Conservation (phyloP, 2,329 filamentous ascomycete species). For the Macrophomina phaseolina region DNA sequence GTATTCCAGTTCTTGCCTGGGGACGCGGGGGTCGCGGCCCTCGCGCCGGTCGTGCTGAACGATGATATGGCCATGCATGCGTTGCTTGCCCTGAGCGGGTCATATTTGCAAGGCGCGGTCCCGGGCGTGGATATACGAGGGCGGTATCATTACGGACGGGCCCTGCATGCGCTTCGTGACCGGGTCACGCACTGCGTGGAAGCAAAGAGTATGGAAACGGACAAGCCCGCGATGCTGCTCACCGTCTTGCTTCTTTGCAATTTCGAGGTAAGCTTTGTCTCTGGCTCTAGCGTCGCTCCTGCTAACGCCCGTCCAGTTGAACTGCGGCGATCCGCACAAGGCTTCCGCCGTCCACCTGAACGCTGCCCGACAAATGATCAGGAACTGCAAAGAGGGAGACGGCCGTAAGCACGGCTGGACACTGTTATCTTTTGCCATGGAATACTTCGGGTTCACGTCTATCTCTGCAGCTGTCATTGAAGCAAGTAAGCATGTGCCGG, state of each 20-base stretch:
- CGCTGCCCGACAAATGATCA: not conserved
- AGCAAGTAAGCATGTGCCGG: not conserved
- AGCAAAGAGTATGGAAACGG: not conserved
- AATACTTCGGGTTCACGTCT: not conserved
- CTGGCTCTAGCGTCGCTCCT: not conserved
- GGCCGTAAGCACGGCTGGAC: not conserved
- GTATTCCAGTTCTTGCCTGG: not conserved
- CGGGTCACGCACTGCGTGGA: not conserved
- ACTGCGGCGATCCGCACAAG: not conserved
- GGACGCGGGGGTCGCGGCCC: not conserved
- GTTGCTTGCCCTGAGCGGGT: not conserved
- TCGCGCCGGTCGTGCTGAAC: not conserved
- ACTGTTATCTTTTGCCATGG: not conserved
- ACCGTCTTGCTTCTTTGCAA: not conserved
- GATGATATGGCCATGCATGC: constrained; percentile 1
- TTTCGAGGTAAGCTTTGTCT: not conserved
- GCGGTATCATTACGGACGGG: not conserved
- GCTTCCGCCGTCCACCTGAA: not conserved
- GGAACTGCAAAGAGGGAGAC: not conserved
- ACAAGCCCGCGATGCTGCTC: not conserved
- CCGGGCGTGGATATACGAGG: not conserved
- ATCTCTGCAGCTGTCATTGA: not conserved
- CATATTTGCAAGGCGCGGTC: not conserved
- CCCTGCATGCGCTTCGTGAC: not conserved
- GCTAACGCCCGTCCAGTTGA: not conserved